phyloP scores from a whole-genome alignment of 225 moss, liverwort and hornwort genomes.

The Antitrichia curtipendula region DNA sequence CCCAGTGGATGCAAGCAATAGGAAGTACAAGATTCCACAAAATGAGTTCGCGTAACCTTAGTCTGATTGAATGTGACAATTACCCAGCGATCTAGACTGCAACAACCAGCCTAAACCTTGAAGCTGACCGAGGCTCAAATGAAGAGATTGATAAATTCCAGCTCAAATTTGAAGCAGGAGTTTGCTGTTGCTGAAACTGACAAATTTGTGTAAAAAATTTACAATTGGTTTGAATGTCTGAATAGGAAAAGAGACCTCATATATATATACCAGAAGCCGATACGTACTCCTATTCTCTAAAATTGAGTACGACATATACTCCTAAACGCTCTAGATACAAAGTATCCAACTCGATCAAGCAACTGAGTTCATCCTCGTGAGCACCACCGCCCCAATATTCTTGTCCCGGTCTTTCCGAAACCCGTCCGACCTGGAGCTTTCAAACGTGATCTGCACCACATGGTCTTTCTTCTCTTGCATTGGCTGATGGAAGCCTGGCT shows the following conservation, averaged over 20 bases:
- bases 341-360: background rate
- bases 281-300: background rate
- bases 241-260: background rate
- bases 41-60: background rate
- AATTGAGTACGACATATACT: no score
- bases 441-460: slow-evolving; percentile 12
- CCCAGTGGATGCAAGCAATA: no score
- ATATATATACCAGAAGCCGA: background rate
- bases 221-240: background rate
- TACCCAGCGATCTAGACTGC: background rate
- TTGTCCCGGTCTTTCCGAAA: background rate
- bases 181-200: background rate
- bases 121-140: background rate
- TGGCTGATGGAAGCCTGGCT: background rate
- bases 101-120: background rate
- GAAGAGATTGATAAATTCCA: background rate
- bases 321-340: no score
- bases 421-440: slow-evolving; percentile 2
- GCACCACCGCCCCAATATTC: background rate
- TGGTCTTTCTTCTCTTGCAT: background rate
- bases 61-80: background rate
- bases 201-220: background rate
- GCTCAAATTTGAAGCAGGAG: background rate
- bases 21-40: background rate
- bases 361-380: slow-evolving; percentile 14